Evolutionary conservation across 371 early-diverging fungal genomes (phyloP).

Genomic region (Mucor ambiguus): DNA sequence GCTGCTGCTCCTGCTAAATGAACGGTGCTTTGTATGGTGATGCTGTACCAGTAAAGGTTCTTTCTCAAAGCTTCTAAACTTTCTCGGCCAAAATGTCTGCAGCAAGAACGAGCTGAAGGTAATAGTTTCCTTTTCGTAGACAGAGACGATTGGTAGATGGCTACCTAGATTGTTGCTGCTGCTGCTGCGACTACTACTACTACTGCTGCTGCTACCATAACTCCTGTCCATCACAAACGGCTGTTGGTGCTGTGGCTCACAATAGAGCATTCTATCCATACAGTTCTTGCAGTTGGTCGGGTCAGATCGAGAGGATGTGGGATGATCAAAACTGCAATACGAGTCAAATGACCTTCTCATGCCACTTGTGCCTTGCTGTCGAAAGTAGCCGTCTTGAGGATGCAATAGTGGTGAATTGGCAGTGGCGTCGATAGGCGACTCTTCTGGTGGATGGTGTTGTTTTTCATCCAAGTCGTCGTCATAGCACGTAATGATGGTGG

Average conservation of each 20-base stretch:
- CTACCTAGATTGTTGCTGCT: background rate
- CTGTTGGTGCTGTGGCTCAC: background rate
- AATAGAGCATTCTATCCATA: background rate
- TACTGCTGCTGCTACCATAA: background rate
- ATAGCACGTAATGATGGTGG: slow-evolving; percentile 19
- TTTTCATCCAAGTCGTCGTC: slow-evolving; percentile 9
- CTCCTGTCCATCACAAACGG: background rate
- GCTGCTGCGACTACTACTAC: background rate
- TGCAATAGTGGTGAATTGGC: background rate
- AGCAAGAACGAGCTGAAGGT: slow-evolving; percentile 6
- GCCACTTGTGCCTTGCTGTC: background rate
- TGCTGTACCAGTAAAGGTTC: background rate
- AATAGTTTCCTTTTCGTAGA: background rate
- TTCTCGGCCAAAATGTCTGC: slow-evolving; percentile 1
- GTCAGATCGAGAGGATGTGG: slow-evolving; percentile 28
- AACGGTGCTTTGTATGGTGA: background rate
- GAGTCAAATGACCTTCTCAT: slow-evolving; percentile 24
- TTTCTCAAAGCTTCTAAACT: slow-evolving; percentile 5
- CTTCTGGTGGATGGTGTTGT: background rate
- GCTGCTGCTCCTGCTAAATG: too few relatives aligned
- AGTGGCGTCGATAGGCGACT: background rate
- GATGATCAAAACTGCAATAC: slow-evolving; percentile 30
- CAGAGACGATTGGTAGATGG: background rate
- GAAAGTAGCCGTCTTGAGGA: background rate
- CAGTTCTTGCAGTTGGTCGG: slow-evolving; percentile 25